Evolutionary conservation across 192 early-diverging fungal genomes (phyloP).

Genomic region (Coemansia sp.): DNA sequence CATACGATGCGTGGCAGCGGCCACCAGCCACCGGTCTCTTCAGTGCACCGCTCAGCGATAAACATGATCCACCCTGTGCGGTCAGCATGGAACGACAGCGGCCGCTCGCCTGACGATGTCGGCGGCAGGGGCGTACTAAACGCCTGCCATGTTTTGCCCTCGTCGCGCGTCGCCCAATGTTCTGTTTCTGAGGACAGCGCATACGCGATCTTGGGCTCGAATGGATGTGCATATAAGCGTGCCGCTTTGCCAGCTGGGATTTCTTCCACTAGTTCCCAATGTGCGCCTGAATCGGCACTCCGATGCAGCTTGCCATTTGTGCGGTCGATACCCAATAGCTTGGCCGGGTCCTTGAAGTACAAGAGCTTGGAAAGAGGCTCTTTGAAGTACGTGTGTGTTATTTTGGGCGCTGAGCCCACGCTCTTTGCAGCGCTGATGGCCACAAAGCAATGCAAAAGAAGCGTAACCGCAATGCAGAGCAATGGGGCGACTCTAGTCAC

Average conservation of each 20-base stretch:
- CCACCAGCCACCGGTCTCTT: constrained; percentile 52
- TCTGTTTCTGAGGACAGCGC: constrained; percentile 28
- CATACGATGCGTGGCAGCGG: constrained; percentile 55
- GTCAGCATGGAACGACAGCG: constrained; percentile 69
- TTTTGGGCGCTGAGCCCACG: constrained; percentile 17
- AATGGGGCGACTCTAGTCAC: neutral
- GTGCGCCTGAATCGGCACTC: constrained; percentile 67
- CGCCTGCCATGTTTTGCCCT: constrained; percentile 44
- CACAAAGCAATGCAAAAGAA: constrained; percentile 1
- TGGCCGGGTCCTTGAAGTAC: constrained; percentile 40
- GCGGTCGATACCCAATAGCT: constrained; percentile 59
- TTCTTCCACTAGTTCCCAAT: constrained; percentile 56
- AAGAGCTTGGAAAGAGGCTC: constrained; percentile 42
- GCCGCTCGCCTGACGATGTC: constrained; percentile 38
- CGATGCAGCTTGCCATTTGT: constrained; percentile 55
- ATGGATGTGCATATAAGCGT: constrained; percentile 64
- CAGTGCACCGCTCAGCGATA: constrained; percentile 57
- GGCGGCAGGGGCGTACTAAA: constrained; percentile 49
- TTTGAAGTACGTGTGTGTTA: constrained; percentile 44
- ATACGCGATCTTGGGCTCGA: constrained; percentile 59
- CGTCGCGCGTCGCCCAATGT: constrained; percentile 53
- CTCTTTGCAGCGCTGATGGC: neutral
- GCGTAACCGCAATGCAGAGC: constrained; percentile 9
- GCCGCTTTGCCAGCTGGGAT: constrained; percentile 51
- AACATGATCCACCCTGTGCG: constrained; percentile 67